A percentile compares a stretch with the other conserved stretches of the same genome.
Evolutionary conservation across 1,284 basidiomycete species (phyloP).

Genomic region (Leccinum angustisporum): DNA sequence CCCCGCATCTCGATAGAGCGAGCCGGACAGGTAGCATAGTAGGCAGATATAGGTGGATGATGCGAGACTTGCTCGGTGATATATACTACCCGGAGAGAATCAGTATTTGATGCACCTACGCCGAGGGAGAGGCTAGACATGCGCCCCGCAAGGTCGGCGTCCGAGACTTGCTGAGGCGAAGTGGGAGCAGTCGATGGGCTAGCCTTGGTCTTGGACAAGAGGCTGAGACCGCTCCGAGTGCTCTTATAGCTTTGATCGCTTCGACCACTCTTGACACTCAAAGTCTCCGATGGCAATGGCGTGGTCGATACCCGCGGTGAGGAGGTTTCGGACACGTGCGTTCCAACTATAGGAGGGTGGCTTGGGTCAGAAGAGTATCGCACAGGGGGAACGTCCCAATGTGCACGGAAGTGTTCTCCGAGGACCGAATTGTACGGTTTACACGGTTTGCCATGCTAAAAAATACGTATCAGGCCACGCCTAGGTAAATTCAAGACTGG

Average conservation of each 20-base stretch:
- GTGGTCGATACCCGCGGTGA: slow-evolving; percentile 30
- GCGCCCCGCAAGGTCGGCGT: slow-evolving; percentile 47
- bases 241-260: slow-evolving; percentile 56
- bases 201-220: slow-evolving; percentile 47
- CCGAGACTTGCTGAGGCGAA: slow-evolving; percentile 44
- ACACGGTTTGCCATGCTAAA: slow-evolving; percentile 83
- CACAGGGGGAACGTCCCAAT: slow-evolving; percentile 77
- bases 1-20: slow-evolving; percentile 73
- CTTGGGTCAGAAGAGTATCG: slow-evolving; percentile 50
- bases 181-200: slow-evolving; percentile 60
- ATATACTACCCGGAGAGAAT: slow-evolving; percentile 61
- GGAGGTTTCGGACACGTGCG: slow-evolving; percentile 38
- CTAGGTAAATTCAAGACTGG: neutral
- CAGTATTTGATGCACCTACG: slow-evolving; percentile 28
- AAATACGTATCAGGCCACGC: slow-evolving; percentile 4
- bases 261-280: slow-evolving; percentile 51
- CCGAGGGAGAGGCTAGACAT: slow-evolving; percentile 62
- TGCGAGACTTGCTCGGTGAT: slow-evolving; percentile 90
- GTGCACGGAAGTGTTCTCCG: slow-evolving; percentile 88
- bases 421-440: slow-evolving; percentile 97
- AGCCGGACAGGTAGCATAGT: slow-evolving; percentile 76
- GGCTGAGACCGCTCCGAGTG: slow-evolving; percentile 52
- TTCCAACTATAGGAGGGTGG: slow-evolving; percentile 47
- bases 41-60: slow-evolving; percentile 94
- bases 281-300: slow-evolving; percentile 43